Percentiles rank a stretch among this genome's conserved stretches.
These are phyloP conservation scores for Verruconis gallopava DNA, from an alignment of 2,329 filamentous ascomycete species.

Conservation along the genomic window DNA sequence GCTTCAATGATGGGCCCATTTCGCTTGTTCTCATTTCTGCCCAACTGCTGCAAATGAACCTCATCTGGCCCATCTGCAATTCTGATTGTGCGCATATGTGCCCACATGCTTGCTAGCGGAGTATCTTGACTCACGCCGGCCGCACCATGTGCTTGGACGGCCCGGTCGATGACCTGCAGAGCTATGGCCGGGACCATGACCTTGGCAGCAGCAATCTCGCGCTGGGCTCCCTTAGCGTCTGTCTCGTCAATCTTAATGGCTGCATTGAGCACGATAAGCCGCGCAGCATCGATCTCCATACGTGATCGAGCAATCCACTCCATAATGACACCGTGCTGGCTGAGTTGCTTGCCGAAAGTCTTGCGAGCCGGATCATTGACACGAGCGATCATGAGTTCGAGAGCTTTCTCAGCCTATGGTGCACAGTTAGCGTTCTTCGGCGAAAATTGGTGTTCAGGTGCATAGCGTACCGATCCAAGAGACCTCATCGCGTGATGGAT, in stretches of 20 bases:
- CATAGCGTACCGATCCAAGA: slow-evolving; percentile 44
- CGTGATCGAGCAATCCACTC: slow-evolving; percentile 88
- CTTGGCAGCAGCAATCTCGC: slow-evolving; percentile 93
- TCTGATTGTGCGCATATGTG: slow-evolving; percentile 64
- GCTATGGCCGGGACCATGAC: slow-evolving; percentile 74
- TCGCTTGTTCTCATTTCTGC: slow-evolving; percentile 60
- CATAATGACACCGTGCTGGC: slow-evolving; percentile 85
- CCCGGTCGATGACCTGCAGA: slow-evolving; percentile 81
- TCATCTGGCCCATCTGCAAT: slow-evolving; percentile 93
- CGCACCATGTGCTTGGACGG: slow-evolving; percentile 83
- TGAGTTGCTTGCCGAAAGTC: slow-evolving; percentile 77
- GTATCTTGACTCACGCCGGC: slow-evolving; percentile 91
- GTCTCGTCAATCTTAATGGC: slow-evolving; percentile 87
- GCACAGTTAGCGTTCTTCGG: background rate
- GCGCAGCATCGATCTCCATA: slow-evolving; percentile 85
- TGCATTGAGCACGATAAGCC: slow-evolving; percentile 83
- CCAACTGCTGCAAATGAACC: slow-evolving; percentile 65
- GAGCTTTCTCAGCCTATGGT: slow-evolving; percentile 55
- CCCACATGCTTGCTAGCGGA: slow-evolving; percentile 66
- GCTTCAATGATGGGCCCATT: background rate
- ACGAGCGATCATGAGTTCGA: slow-evolving; percentile 90
- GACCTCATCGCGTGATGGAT: slow-evolving; percentile 97
- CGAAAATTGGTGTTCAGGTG: background rate
- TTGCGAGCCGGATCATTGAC: slow-evolving; percentile 87
- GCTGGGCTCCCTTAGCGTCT: slow-evolving; percentile 77